Percentiles rank a stretch among this genome's conserved stretches.
phyloP scores from a whole-genome alignment of 257 asterid genomes.

The Gardenia jasminoides region DNA sequence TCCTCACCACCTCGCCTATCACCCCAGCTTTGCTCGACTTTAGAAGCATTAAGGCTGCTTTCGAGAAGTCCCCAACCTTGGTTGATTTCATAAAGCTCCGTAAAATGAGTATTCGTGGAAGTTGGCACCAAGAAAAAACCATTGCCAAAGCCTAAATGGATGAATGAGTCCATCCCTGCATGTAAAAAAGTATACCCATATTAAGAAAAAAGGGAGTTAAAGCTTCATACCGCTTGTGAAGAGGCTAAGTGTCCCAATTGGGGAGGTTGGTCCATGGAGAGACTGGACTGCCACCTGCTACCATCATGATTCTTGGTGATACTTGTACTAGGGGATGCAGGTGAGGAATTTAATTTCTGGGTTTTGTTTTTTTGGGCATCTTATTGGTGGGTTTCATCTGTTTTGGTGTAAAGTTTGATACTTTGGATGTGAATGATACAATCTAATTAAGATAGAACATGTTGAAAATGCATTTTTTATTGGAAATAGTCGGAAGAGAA shows the following conservation, averaged over 20 bases:
- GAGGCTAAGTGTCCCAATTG: slow-evolving; percentile 98
- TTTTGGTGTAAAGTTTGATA: not conserved
- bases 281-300: slow-evolving; percentile 96
- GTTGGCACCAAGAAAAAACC: slow-evolving; percentile 98
- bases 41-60: slow-evolving; percentile 75
- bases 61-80: slow-evolving; percentile 58
- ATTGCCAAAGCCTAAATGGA: slow-evolving; percentile 97
- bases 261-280: slow-evolving; percentile 99
- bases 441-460: not conserved
- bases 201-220: slow-evolving; percentile 89
- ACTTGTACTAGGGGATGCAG: slow-evolving; percentile 98
- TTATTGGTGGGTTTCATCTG: not conserved
- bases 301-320: slow-evolving; percentile 96
- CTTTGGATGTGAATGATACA: not conserved
- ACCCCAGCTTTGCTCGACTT: slow-evolving; percentile 53
- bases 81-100: slow-evolving; percentile 60
- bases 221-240: slow-evolving; percentile 95
- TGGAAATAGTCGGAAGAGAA: not conserved
- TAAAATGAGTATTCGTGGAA: slow-evolving; percentile 78
- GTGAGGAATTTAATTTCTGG: slow-evolving; percentile 28
- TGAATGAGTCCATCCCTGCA: slow-evolving; percentile 96
- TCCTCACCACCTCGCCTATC: slow-evolving; percentile 37
- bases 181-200: slow-evolving; percentile 89
- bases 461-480: not conserved
- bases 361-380: not conserved